phyloP scores from a whole-genome alignment of 768 basidiomycete genomes.

The Kwoniella bestiolae region DNA sequence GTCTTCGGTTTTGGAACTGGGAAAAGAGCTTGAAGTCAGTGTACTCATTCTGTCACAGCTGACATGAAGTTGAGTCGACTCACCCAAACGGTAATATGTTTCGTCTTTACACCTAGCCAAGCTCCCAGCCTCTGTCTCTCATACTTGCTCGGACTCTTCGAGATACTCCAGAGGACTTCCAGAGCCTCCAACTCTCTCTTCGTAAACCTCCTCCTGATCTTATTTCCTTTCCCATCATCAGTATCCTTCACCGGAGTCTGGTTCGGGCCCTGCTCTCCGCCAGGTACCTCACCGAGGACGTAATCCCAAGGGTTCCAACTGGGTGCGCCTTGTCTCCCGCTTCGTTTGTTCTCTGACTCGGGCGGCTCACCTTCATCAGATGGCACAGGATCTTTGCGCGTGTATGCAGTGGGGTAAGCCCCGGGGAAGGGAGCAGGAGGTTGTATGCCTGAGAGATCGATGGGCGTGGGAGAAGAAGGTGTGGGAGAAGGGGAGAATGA shows the following conservation, averaged over 20 bases:
- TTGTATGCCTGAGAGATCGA: constrained; percentile 31
- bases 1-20: constrained; percentile 40
- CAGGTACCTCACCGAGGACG: constrained; percentile 24
- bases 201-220: constrained; percentile 32
- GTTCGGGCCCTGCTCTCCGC: constrained; percentile 13
- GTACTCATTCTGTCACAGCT: background rate
- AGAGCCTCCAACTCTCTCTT: constrained; percentile 33
- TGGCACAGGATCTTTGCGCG: constrained; percentile 32
- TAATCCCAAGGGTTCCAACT: constrained; percentile 47
- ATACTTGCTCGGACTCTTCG: constrained; percentile 35
- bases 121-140: constrained; percentile 38
- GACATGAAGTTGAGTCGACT: background rate
- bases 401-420: constrained; percentile 24
- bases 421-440: constrained; percentile 35
- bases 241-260: constrained; percentile 21
- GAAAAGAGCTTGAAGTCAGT: background rate
- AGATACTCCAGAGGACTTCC: constrained; percentile 36
- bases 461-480: constrained; percentile 16
- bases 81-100: constrained; percentile 43
- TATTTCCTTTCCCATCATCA: constrained; percentile 24
- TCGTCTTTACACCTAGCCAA: constrained; percentile 41
- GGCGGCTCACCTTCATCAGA: constrained; percentile 18
- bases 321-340: constrained; percentile 20
- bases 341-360: constrained; percentile 18
- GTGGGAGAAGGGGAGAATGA: constrained; percentile 23